Evolutionary conservation across 2,329 filamentous ascomycete species (phyloP), one percentile per base, ranked within the genome.

Genomic region (Aspergillus novoparasiticus): DNA sequence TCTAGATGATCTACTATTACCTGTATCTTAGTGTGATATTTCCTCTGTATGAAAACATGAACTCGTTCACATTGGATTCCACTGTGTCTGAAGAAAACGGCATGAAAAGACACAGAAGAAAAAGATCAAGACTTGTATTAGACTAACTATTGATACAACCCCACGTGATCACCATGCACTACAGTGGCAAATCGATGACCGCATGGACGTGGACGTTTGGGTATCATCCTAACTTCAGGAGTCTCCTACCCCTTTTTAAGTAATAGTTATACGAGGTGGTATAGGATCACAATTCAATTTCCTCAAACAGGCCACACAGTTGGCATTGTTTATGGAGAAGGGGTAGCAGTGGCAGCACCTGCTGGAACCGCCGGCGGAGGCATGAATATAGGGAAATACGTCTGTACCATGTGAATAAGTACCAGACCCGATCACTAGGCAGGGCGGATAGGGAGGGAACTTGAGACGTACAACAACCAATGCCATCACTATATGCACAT

Each of bases 341-440:
- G 66, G 48, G 78, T 79, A 34, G 83, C 73, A 34, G 83, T 79
- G 66, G 83, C 79, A 45, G 84, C 84, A 26, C 70, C 67, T 55
- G 68, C 69, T 21, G 64, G 63, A 39, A 66, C 75, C 34, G 79
- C 75, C 53, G 82, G 75, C 14, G 87, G 85, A 57, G 88, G 88
- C 61, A 90, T 74, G 76, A 90, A 89, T 58, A 90, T 79, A 19
- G 87, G 87, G 76, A 90, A 84, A 71, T 90, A 90, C 50, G 85
- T 84, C 86, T 82, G 65, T 36, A 81, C n/a, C 16, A 12, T 3
- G 16, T 48, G 43, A 36, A 67, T 68, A 66, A 72, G 68, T 54
- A 10, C 39, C 41, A 54, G 2, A 2, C 26, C 43, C n/a, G 43
- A 34, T 21, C 28, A 51, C 39, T 50, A 11, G 19, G n/a, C 3